Percentiles rank a stretch among this genome's conserved stretches.
Conservation (phyloP, 768 basidiomycete genomes). For the Pisolithus orientalis region DNA sequence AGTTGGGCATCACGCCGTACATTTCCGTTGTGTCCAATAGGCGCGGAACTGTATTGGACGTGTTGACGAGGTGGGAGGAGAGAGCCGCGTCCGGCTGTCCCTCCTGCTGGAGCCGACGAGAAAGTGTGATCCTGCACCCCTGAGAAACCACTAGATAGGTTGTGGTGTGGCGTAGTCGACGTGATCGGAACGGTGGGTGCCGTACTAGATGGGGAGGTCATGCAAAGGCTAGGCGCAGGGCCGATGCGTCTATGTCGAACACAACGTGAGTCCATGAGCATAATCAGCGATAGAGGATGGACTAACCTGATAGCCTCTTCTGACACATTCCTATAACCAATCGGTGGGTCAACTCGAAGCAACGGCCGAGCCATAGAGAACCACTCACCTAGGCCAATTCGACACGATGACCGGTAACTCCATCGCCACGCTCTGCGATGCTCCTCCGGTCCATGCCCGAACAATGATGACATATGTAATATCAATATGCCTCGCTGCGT, state of each 20-base stretch:
- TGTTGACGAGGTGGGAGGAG: constrained; percentile 11
- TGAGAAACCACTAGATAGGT: constrained; percentile 4
- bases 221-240: constrained; percentile 35
- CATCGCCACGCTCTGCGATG: constrained; percentile 50
- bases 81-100: constrained; percentile 4
- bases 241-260: constrained; percentile 40
- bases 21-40: constrained; percentile 16
- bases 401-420: constrained; percentile 78
- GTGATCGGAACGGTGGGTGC: constrained; percentile 26
- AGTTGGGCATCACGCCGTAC: constrained; percentile 1
- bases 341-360: background rate
- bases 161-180: constrained; percentile 13
- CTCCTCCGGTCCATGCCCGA: constrained; percentile 70
- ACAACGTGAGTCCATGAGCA: background rate
- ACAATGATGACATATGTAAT: constrained; percentile 74
- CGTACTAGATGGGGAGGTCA: constrained; percentile 20
- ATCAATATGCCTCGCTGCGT: constrained; percentile 78
- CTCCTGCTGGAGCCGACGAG: background rate
- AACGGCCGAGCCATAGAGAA: background rate
- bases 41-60: constrained; percentile 25
- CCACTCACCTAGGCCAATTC: constrained; percentile 74
- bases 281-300: background rate
- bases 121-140: constrained; percentile 4
- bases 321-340: constrained; percentile 53
- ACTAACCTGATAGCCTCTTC: constrained; percentile 55